These are phyloP conservation scores for Saccharomycopsis phalli DNA, from an alignment of 1,139 yeast species.

Conservation along the genomic window DNA sequence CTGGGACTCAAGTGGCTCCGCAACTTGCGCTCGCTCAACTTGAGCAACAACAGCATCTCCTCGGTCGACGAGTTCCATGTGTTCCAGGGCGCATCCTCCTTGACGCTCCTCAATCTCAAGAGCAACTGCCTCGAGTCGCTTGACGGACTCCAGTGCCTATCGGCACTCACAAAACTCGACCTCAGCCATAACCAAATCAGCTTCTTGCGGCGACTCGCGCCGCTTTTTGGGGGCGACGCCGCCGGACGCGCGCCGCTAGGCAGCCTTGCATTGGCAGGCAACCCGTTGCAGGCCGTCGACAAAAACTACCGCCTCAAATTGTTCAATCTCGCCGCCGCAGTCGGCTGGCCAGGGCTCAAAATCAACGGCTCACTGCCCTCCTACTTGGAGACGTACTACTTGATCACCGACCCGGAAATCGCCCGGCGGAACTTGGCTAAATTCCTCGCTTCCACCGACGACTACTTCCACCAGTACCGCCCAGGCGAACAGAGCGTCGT, in stretches of 20 bases:
- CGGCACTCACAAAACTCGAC: constrained; percentile 45
- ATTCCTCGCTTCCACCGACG: constrained; percentile 13
- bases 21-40: constrained; percentile 45
- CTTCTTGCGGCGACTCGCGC: constrained; percentile 30
- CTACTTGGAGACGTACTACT: constrained; percentile 32
- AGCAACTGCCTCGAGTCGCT: constrained; percentile 41
- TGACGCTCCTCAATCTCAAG: constrained; percentile 44
- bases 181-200: constrained; percentile 43
- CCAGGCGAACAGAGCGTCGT: constrained; percentile 7
- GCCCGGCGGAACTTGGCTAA: constrained; percentile 13
- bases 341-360: constrained; percentile 28
- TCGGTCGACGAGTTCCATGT: constrained; percentile 18
- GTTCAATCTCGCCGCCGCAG: constrained; percentile 31
- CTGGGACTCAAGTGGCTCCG: constrained; percentile 41
- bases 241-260: constrained; percentile 21
- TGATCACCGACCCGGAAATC: constrained; percentile 9
- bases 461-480: constrained; percentile 19
- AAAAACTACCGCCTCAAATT: constrained; percentile 45
- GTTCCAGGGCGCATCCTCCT: constrained; percentile 5
- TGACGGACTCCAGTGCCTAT: constrained; percentile 41
- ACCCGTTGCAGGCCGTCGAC: constrained; percentile 31
- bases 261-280: constrained; percentile 32
- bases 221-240: constrained; percentile 24
- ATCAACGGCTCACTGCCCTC: constrained; percentile 44
- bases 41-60: constrained; percentile 46